Percentiles rank a stretch among this genome's conserved stretches.
Conservation (phyloP, 73 alveolate genomes). For the Blepharisma stoltei region DNA sequence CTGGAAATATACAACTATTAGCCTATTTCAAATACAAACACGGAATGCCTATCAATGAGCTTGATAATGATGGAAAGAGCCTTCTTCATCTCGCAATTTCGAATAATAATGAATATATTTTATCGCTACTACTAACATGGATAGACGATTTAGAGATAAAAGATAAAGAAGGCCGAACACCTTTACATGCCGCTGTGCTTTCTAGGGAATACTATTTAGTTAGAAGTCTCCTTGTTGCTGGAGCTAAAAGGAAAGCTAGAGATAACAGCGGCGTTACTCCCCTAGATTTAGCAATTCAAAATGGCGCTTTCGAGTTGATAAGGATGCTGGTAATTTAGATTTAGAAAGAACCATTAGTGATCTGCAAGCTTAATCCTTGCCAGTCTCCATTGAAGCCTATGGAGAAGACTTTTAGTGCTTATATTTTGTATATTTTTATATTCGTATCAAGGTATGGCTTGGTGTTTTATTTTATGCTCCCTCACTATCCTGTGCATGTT, state of each 20-base stretch:
- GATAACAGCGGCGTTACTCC: background rate
- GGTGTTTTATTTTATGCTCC: too few species aligned
- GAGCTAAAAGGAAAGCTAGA: background rate
- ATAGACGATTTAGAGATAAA: background rate
- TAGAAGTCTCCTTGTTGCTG: constrained; percentile 3
- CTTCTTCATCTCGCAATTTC: background rate
- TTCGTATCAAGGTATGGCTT: too few species aligned
- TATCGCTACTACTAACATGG: background rate
- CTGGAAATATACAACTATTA: too few species aligned
- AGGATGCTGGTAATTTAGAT: too few species aligned
- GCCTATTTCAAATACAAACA: too few species aligned
- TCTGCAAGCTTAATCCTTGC: too few species aligned
- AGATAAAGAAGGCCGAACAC: background rate
- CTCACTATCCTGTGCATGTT: too few species aligned
- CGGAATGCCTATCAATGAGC: too few species aligned
- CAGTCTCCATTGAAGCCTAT: too few species aligned
- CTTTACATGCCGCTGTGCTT: background rate
- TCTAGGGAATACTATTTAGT: background rate
- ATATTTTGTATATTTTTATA: too few species aligned
- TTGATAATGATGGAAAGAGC: background rate
- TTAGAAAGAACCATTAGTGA: too few species aligned
- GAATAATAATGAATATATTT: background rate
- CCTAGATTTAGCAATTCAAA: background rate
- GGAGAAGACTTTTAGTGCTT: too few species aligned
- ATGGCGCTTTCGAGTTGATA: background rate